Evolutionary conservation across 2,329 filamentous ascomycete species (phyloP), one percentile per base, ranked within the genome.

Genomic region (Aspergillus sp.): DNA sequence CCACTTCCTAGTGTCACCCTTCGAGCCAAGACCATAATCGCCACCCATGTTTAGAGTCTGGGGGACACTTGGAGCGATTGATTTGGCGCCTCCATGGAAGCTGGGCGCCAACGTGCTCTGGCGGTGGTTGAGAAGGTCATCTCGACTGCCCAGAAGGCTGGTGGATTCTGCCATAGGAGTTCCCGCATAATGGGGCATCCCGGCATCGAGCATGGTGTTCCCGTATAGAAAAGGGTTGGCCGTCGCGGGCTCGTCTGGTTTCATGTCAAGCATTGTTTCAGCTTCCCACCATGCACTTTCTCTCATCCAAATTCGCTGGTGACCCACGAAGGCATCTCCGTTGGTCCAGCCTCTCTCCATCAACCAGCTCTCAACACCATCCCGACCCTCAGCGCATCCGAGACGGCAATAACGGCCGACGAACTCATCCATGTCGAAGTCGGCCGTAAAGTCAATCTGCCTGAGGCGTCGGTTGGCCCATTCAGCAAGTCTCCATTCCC

Each of bases 331-430:
- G 2, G 98, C 92, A 78, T 98, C 95, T 41, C 95, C 95, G 68
- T 99, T 99, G 79, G 92, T 97, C 95, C 95, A 99, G 1, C 95
- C 95, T 60, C 95, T 88, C 77, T 98, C 93, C 53, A 98, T 84
- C 60, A 96, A 84, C 92, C 94, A 99, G 69, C 86, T 96, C 72
- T 98, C 92, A 56, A 97, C 92, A 51, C 94, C 95, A 64, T 99
- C 95, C 64, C 87, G 88, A 59, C 95, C 95, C 65, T 96, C 92
- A 68, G 89, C 87, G 75, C 95, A 99, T 13, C 95, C 95, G 0
- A 99, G 84, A 5, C 86, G 82, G 5, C 87, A 82, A 73, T 97
- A 99, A 48, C 95, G 88, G 67, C 89, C 87, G 19, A 88, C 85
- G 69, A 99, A 98, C 74, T 99, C 95, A 15, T 97, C 91, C 5